Percentiles rank a stretch among this genome's conserved stretches.
phyloP scores from a whole-genome alignment of 1,139 yeast species.

The Yueomyces sp. region DNA sequence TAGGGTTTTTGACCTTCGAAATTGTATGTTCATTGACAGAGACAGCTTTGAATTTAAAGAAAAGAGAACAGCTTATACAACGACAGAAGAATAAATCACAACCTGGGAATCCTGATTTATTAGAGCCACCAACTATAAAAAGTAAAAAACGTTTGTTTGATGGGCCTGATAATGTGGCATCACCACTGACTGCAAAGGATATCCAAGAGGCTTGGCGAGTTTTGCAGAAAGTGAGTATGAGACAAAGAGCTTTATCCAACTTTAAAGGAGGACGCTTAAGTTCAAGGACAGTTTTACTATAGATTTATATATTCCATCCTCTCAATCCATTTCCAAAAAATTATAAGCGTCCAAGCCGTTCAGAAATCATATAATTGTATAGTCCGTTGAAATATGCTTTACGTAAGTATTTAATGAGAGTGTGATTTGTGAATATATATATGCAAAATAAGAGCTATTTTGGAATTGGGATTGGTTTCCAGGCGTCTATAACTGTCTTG shows the following conservation, averaged over 20 bases:
- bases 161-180: slow-evolving; percentile 79
- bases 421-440: neutral
- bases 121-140: slow-evolving; percentile 22
- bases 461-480: neutral
- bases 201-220: slow-evolving; percentile 88
- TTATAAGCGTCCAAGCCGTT: no score
- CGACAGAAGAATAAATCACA: slow-evolving; percentile 21
- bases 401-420: neutral
- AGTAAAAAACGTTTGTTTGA: slow-evolving; percentile 64
- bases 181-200: slow-evolving; percentile 74
- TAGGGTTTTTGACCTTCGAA: slow-evolving; percentile 92
- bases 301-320: slow-evolving; percentile 1
- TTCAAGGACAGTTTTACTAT: slow-evolving; percentile 25
- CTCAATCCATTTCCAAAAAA: neutral
- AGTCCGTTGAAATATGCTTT: neutral
- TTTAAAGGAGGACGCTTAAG: slow-evolving; percentile 57
- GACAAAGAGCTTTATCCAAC: slow-evolving; percentile 54
- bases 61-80: slow-evolving; percentile 42
- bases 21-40: slow-evolving; percentile 92
- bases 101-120: slow-evolving; percentile 19
- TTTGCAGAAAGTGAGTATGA: slow-evolving; percentile 50
- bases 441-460: no score
- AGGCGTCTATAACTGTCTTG: neutral
- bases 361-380: no score
- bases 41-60: slow-evolving; percentile 74